These are phyloP conservation scores for Aspergillus terreus DNA, from an alignment of 2,329 filamentous ascomycete species.

Conservation along the genomic window DNA sequence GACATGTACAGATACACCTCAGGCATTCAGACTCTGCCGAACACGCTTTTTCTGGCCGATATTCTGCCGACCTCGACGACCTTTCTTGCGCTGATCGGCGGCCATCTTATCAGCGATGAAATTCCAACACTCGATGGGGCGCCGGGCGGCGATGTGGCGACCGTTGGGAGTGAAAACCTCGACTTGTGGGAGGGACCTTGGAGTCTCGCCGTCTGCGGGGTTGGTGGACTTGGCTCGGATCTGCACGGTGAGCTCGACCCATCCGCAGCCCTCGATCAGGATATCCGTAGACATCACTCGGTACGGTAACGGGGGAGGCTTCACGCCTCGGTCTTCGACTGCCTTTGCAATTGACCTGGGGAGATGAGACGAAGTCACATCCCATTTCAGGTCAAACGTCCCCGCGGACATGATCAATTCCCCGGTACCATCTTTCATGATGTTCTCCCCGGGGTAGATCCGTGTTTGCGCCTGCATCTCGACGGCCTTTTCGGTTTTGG, in stretches of 20 bases:
- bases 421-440: constrained; percentile 58
- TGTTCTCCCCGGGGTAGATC: constrained; percentile 58
- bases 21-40: background rate
- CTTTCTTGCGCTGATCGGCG: constrained; percentile 26
- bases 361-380: constrained; percentile 76
- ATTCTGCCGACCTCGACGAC: constrained; percentile 20
- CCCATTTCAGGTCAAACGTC: constrained; percentile 68
- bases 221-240: constrained; percentile 55
- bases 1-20: background rate
- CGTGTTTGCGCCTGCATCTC: constrained; percentile 65
- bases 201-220: constrained; percentile 24
- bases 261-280: constrained; percentile 86
- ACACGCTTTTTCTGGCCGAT: constrained; percentile 22
- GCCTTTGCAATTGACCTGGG: constrained; percentile 68
- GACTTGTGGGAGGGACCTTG: constrained; percentile 54
- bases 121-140: constrained; percentile 32
- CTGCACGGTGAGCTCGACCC: constrained; percentile 85
- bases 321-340: constrained; percentile 60
- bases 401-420: constrained; percentile 67
- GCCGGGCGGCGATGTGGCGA: constrained; percentile 61
- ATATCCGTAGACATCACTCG: constrained; percentile 77
- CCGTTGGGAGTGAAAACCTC: constrained; percentile 85
- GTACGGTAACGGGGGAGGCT: constrained; percentile 61
- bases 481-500: constrained; percentile 74
- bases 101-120: constrained; percentile 30